Conservation (phyloP, 306 rosid genomes). For the Canavalia ensiformis region DNA sequence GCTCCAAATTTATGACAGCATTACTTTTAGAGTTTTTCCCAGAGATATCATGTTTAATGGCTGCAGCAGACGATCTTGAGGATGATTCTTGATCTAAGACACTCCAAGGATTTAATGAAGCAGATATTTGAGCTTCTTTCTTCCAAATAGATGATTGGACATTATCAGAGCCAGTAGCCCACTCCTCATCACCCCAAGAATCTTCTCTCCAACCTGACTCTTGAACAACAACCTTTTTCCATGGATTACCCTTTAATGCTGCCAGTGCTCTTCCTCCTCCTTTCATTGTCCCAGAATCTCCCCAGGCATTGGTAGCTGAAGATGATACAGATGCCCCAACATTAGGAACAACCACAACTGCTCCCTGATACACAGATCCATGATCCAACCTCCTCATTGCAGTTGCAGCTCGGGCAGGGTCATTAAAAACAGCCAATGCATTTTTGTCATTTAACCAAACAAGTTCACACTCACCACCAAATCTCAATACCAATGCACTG, state of each 20-base stretch:
- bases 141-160: slow-evolving; percentile 65
- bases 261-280: slow-evolving; percentile 58
- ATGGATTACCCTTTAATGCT: slow-evolving; percentile 63
- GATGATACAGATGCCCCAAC: slow-evolving; percentile 55
- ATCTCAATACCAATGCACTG: slow-evolving; percentile 88
- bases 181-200: slow-evolving; percentile 74
- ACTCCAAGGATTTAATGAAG: slow-evolving; percentile 77
- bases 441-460: slow-evolving; percentile 95
- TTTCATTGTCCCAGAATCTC: slow-evolving; percentile 57
- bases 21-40: slow-evolving; percentile 9
- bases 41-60: slow-evolving; percentile 37
- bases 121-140: slow-evolving; percentile 61
- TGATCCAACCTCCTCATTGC: slow-evolving; percentile 96
- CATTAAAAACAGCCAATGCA: slow-evolving; percentile 84
- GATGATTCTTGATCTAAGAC: slow-evolving; percentile 61
- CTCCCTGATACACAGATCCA: slow-evolving; percentile 78
- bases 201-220: slow-evolving; percentile 73
- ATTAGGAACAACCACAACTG: slow-evolving; percentile 57
- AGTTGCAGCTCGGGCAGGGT: slow-evolving; percentile 88
- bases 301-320: slow-evolving; percentile 72
- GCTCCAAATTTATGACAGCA: slow-evolving; percentile 36
- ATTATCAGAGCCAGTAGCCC: slow-evolving; percentile 60
- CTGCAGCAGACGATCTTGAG: slow-evolving; percentile 54
- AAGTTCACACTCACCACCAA: slow-evolving; percentile 95
- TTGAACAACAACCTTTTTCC: slow-evolving; percentile 73